Percentiles rank a stretch among this genome's conserved stretches.
Conservation (phyloP, 2,329 filamentous ascomycete species). For the Fusarium sp. region DNA sequence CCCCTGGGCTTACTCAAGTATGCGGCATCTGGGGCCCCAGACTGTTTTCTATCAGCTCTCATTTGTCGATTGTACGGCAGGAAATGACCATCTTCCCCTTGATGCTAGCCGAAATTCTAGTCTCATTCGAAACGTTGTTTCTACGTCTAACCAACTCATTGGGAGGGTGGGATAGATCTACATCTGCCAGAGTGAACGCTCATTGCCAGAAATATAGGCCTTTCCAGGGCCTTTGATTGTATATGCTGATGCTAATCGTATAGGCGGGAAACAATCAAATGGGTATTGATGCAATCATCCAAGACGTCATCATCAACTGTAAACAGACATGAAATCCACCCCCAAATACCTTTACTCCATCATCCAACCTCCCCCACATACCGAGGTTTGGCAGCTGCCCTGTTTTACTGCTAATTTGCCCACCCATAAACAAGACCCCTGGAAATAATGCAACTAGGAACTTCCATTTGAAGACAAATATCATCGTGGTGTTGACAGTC, state of each 20-base stretch:
- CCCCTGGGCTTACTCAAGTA: not conserved
- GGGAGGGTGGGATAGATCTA: not conserved
- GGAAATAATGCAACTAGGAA: conserved; percentile 4
- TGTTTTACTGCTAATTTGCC: conserved; percentile 16
- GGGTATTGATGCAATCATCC: conserved; percentile 40
- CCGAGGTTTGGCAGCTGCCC: conserved; percentile 7
- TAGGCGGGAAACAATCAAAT: conserved; percentile 34
- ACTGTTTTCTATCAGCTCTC: not conserved
- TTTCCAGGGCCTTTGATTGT: conserved; percentile 8
- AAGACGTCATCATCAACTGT: conserved; percentile 34
- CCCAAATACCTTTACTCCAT: conserved; percentile 25
- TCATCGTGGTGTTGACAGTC: conserved; percentile 18
- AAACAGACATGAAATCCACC: conserved; percentile 21
- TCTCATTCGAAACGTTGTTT: not conserved
- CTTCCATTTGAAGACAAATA: conserved; percentile 6
- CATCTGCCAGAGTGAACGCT: not conserved
- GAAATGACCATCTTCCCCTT: not conserved
- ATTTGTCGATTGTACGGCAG: not conserved
- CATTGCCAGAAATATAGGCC: not conserved
- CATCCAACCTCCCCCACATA: not conserved
- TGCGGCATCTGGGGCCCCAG: not conserved
- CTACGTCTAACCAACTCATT: not conserved
- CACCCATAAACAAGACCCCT: conserved; percentile 15
- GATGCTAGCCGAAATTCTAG: not conserved
- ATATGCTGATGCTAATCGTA: conserved; percentile 7